Percentiles rank a stretch among this genome's conserved stretches.
These are phyloP conservation scores for Pythium scleroteichum DNA, from an alignment of 352 stramenopile genomes.

Conservation along the genomic window DNA sequence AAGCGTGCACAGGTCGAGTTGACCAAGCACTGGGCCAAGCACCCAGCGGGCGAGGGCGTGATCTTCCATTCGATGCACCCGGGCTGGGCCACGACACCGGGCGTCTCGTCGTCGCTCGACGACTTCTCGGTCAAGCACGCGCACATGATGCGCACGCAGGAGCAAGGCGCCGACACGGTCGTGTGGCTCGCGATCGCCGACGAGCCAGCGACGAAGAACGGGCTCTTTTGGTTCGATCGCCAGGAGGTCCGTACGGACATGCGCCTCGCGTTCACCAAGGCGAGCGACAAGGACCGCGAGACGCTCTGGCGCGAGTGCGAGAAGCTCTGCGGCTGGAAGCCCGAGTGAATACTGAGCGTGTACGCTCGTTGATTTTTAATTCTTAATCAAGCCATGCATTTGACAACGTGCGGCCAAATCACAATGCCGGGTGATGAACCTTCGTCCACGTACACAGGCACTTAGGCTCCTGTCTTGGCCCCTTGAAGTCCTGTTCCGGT, in stretches of 20 bases:
- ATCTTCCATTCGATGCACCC: conserved; percentile 57
- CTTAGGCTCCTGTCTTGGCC: too few species aligned
- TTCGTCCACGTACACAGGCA: too few species aligned
- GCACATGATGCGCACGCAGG: conserved; percentile 46
- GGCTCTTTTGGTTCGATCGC: conserved; percentile 52
- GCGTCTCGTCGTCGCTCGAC: conserved; percentile 37
- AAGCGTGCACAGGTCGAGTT: conserved; percentile 56
- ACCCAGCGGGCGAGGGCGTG: conserved; percentile 35
- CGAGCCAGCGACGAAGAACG: conserved; percentile 35
- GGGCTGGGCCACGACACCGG: conserved; percentile 47
- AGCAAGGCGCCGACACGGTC: conserved; percentile 46
- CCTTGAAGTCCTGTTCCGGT: too few species aligned
- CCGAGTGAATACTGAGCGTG: background rate
- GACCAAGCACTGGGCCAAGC: conserved; percentile 42
- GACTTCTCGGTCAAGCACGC: conserved; percentile 42
- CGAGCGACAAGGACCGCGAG: conserved; percentile 41
- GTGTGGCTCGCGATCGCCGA: conserved; percentile 53
- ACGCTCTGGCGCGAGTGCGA: conserved; percentile 41
- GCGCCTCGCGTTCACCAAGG: conserved; percentile 40
- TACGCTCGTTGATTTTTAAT: background rate
- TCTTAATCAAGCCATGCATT: too few species aligned
- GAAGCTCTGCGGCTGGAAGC: conserved; percentile 34
- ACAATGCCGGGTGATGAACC: too few species aligned
- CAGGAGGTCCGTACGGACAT: conserved; percentile 43
- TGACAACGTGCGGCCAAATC: too few species aligned